phyloP scores from a whole-genome alignment of 176 grass and related monocot genomes.

The Ananas comosus region DNA sequence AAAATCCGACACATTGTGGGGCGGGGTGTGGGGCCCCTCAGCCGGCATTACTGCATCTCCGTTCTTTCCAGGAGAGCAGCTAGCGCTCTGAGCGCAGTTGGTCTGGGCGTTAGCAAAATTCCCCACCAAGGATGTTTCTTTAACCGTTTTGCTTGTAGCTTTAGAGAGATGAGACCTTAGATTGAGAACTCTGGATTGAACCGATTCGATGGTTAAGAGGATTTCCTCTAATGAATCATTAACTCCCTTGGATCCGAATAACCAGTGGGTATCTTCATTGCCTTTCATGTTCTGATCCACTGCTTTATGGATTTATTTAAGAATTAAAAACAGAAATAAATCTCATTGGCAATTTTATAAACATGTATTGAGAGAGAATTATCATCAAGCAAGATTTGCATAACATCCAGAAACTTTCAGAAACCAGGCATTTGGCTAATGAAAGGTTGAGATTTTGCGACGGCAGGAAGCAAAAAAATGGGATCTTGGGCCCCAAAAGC shows the following conservation, averaged over 20 bases:
- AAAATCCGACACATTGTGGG: conserved; percentile 42
- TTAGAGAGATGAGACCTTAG: conserved; percentile 58
- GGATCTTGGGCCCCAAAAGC: too few species aligned
- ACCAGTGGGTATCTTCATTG: conserved; percentile 67
- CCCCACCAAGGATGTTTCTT: conserved; percentile 29
- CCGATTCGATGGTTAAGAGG: conserved; percentile 77
- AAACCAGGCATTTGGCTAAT: too few species aligned
- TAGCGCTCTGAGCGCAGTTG: conserved; percentile 47
- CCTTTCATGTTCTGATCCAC: conserved; percentile 63
- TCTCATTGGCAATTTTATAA: not conserved
- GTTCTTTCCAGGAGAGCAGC: conserved; percentile 50
- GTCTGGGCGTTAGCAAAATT: conserved; percentile 18
- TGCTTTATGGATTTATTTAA: conserved; percentile 5
- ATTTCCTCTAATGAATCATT: conserved; percentile 54
- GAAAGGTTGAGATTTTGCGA: too few species aligned
- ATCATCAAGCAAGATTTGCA: not conserved
- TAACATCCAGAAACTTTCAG: too few species aligned
- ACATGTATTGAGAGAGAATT: not conserved
- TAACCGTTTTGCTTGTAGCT: conserved; percentile 34
- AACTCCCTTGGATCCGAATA: conserved; percentile 47
- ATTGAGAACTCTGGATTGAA: conserved; percentile 43
- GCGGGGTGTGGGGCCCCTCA: conserved; percentile 16
- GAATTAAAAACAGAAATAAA: conserved; percentile 6
- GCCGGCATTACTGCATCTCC: conserved; percentile 23
- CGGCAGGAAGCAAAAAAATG: too few species aligned